Evolutionary conservation across 495 filamentous ascomycete genomes (phyloP), one percentile per base, ranked within the genome.

Genomic region (Xylaria intraflava): DNA sequence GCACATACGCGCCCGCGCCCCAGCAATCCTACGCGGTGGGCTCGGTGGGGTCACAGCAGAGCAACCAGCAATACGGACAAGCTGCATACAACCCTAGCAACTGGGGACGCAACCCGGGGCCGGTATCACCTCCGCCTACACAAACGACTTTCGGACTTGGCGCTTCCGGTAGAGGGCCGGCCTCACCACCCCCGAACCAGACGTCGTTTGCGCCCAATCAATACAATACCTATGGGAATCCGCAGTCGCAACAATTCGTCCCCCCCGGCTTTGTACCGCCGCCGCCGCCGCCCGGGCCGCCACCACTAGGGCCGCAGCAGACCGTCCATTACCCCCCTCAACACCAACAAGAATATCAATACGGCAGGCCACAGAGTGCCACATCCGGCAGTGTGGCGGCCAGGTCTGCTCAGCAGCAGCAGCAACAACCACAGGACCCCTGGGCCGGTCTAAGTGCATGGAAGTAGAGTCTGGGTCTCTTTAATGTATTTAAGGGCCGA

Each of bases 191-290:
- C 14, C 72, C 80, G 8, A 77, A 67, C 9, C 75, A 78, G 52
- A 70, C 75, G 22, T 70, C 72, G 7, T 79, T 80, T 48, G 38
- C 57, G 20, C 65, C 61, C 43, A 58, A 56, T 51, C 59, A 64
- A 35, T 72, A 67, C 51, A 72, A 63, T 47, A 76, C 73, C 3
- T 77, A 77, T 33, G 74, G 74, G 6, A 77, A 77, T 46, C 74
- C 69, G 14, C 66, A 58, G 24, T 51, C 58, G 20, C 67, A 65
- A 29, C 65, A 73, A 35, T 79, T 76, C 44, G 75, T 92, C 57
- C 89, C 89, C 29, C 81, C 82, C 16, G 90, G 90, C 16, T 96
- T 95, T 66, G 81, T 95, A 33, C 92, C 91, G 1, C 92, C 92
- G 1, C 92, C 92, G 8, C 92, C 92, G 17, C 92, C 92, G 0